These are phyloP conservation scores for Epichloe elymi DNA, from an alignment of 2,329 filamentous ascomycete genomes.

Conservation along the genomic window DNA sequence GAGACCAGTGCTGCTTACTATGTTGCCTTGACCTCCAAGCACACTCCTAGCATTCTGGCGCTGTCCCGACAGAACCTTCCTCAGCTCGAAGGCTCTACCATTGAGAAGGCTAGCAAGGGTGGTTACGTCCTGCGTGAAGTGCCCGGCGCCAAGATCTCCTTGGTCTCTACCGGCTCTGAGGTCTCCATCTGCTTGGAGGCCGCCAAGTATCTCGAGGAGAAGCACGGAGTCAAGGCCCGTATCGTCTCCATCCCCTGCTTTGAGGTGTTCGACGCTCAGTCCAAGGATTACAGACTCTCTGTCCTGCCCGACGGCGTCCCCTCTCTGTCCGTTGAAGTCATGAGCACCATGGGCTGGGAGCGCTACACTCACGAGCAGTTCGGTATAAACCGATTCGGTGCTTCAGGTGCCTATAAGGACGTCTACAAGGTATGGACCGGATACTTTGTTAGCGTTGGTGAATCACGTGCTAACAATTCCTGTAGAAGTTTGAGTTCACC, in stretches of 20 bases:
- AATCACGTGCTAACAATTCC: constrained; percentile 22
- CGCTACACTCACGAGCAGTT: constrained; percentile 99
- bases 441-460: not conserved
- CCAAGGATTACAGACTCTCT: constrained; percentile 87
- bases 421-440: constrained; percentile 66
- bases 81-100: constrained; percentile 85
- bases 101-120: constrained; percentile 86
- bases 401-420: constrained; percentile 92
- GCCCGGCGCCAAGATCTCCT: constrained; percentile 71
- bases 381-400: constrained; percentile 97
- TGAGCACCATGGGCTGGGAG: constrained; percentile 97
- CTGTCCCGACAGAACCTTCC: constrained; percentile 97
- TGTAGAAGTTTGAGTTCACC: constrained; percentile 97
- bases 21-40: constrained; percentile 76
- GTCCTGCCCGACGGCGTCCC: constrained; percentile 92
- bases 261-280: constrained; percentile 89
- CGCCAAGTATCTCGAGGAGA: constrained; percentile 78
- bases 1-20: constrained; percentile 98
- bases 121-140: constrained; percentile 83
- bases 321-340: constrained; percentile 85
- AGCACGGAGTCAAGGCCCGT: constrained; percentile 76
- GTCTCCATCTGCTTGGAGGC: constrained; percentile 88
- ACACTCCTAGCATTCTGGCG: constrained; percentile 85
- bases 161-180: constrained; percentile 93
- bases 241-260: constrained; percentile 94